Evolutionary conservation across 1,284 basidiomycete genomes (phyloP).

Genomic region (Mrakiaceae sp.): DNA sequence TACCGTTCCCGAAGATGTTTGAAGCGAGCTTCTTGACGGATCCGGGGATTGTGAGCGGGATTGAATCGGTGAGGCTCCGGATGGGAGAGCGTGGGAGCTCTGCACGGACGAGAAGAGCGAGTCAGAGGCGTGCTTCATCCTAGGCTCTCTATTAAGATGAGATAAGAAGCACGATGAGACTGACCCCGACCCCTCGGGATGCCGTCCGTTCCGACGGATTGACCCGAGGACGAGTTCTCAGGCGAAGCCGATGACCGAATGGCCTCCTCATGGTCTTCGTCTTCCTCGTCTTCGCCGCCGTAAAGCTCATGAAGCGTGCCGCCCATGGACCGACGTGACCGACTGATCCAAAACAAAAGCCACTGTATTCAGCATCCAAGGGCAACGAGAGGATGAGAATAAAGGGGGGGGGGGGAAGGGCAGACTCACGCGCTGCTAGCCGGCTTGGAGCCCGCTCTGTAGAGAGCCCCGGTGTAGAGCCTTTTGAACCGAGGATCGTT

Average conservation of each 20-base stretch:
- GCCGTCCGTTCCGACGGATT: not conserved
- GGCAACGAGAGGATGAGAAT: not conserved
- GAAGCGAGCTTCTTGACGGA: conserved; percentile 4
- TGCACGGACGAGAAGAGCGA: too few species aligned
- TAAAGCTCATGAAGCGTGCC: not conserved
- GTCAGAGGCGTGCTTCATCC: too few species aligned
- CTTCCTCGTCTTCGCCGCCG: not conserved
- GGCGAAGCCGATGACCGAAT: not conserved
- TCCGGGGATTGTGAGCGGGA: not conserved
- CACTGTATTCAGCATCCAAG: too few species aligned
- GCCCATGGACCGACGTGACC: too few species aligned
- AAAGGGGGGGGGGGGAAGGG: not conserved
- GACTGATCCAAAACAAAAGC: too few species aligned
- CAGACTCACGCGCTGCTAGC: not conserved
- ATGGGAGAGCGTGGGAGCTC: conserved; percentile 2
- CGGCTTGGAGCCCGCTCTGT: not conserved
- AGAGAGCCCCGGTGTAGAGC: not conserved
- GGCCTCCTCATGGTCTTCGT: not conserved
- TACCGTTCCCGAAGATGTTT: not conserved
- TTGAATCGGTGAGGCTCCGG: not conserved
- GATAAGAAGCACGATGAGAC: too few species aligned
- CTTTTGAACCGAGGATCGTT: not conserved
- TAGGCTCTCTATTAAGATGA: too few species aligned
- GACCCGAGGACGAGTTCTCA: not conserved
- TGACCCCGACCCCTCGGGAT: not conserved